phyloP scores from a whole-genome alignment of 2,329 filamentous ascomycete genomes.

The Mollisiaceae sp. region DNA sequence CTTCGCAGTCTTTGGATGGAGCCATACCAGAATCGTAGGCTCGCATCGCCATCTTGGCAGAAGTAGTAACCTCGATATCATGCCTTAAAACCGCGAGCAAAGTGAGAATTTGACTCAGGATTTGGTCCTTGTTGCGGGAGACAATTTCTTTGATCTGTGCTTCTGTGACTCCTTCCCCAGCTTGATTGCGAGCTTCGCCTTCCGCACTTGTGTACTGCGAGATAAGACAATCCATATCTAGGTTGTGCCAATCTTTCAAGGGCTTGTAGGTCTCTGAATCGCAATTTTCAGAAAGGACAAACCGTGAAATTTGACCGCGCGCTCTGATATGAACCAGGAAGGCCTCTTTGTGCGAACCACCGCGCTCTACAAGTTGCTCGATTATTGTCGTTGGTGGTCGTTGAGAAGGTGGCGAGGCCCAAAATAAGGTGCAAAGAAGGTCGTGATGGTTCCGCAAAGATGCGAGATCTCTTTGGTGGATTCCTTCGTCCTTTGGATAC shows the following conservation, averaged over 20 bases:
- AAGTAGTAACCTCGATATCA: conserved; percentile 27
- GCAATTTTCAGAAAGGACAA: conserved; percentile 55
- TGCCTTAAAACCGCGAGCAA: conserved; percentile 28
- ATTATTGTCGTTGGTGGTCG: conserved; percentile 60
- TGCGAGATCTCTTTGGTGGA: conserved; percentile 65
- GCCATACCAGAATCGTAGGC: conserved; percentile 33
- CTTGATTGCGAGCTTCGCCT: conserved; percentile 33
- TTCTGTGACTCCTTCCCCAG: conserved; percentile 22
- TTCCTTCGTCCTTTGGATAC: conserved; percentile 65
- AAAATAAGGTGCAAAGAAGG: conserved; percentile 69
- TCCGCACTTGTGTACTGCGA: conserved; percentile 55
- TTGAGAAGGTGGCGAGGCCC: conserved; percentile 61
- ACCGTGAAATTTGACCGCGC: conserved; percentile 67
- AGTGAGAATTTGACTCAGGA: conserved; percentile 27
- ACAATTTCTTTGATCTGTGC: conserved; percentile 18
- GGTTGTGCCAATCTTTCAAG: conserved; percentile 62
- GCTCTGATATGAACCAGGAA: conserved; percentile 67
- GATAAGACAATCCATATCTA: conserved; percentile 61
- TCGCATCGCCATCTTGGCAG: conserved; percentile 28
- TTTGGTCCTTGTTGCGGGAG: conserved; percentile 20
- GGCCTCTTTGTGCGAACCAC: conserved; percentile 68
- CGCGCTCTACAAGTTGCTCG: conserved; percentile 63
- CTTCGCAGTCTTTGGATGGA: not conserved
- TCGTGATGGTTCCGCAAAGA: conserved; percentile 73
- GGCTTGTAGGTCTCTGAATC: conserved; percentile 50